Base-by-base conservation (phyloP, 169 alveolate genomes). In the Babesia bovis region DNA sequence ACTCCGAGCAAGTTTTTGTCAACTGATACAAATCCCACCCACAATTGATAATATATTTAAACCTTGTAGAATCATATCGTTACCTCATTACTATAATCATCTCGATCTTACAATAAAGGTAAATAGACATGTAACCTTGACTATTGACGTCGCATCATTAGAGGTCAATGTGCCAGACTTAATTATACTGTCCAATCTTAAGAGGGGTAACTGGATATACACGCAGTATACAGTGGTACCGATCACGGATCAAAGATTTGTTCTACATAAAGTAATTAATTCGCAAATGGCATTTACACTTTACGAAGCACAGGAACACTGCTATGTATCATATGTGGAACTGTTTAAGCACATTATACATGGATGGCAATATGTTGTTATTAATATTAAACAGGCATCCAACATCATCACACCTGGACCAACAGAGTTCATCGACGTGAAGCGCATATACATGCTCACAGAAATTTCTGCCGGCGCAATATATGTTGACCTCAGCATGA, bases 221-320 rank as follows among this genome's bases (percentile, higher is more conserved):
- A 23, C 60, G 28, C 60, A 52, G 40, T 52, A 23, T 40, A 28
- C 33, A 12, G 40, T 52, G 28, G 60, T 52, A 28, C 60, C 60
- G 9, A 10, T 23, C 5, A 19, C 4, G 4, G 40, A 52, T 26
- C 40, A 19, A 21, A n/a, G 13, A 9, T 23, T 12, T 10, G 26
- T 21, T 5, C 28, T 19, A 19, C 32, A 12, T 23, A 52, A 4
- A 21, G 60, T 52, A 17, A 19, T 10, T 4, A 28, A 52, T 28
- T 52, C 60, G 9, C n/a, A 19, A 6, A 5, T 23, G n/a, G 12
- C 21, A 6, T 9, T 7, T 9, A 40, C 21, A 17, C 9, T 52
- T 10, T 52, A 52, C 35, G 26, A 19, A 52, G 60, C n/a, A 4
- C n/a, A 9, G 21, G 60, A 28, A 12, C 13, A 26, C 40, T n/a